Evolutionary conservation across 225 moss, liverwort and hornwort genomes (phyloP).

Genomic region (Climacium dendroides): DNA sequence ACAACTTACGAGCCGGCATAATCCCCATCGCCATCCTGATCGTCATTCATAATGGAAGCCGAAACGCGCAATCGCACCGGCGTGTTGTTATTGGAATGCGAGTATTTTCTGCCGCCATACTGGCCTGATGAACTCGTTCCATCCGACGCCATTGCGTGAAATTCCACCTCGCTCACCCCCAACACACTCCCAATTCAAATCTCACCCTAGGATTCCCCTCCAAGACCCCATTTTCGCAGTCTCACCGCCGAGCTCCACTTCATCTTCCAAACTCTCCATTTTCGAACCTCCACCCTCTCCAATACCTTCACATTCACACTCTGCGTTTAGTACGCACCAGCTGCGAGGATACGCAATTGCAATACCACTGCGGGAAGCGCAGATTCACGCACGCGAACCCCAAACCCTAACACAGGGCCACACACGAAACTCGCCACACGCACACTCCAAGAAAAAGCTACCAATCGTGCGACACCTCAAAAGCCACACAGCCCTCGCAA

Average conservation of each 20-base stretch:
- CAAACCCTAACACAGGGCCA: background rate
- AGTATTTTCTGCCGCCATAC: conserved; percentile 61
- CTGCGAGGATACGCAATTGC: background rate
- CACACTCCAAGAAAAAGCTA: background rate
- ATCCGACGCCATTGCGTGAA: conserved; percentile 17
- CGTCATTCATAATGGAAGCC: conserved; percentile 59
- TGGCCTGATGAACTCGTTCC: conserved; percentile 49
- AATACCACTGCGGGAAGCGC: background rate
- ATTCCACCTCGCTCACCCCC: background rate
- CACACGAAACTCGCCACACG: background rate
- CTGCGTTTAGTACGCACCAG: background rate
- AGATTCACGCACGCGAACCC: background rate
- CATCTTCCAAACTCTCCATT: conserved; percentile 16
- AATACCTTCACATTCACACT: background rate
- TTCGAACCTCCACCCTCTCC: background rate
- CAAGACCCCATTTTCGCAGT: conserved; percentile 5
- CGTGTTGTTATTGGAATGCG: conserved; percentile 63
- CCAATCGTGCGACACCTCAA: background rate
- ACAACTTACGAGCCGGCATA: conserved; percentile 60
- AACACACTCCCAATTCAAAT: background rate
- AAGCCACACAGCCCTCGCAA: background rate
- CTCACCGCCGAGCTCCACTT: background rate
- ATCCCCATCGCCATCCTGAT: conserved; percentile 69
- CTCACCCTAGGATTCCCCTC: conserved; percentile 1
- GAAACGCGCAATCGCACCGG: conserved; percentile 52